Conservation (phyloP, 2,329 filamentous ascomycete genomes). For the Diaporthe sp. region DNA sequence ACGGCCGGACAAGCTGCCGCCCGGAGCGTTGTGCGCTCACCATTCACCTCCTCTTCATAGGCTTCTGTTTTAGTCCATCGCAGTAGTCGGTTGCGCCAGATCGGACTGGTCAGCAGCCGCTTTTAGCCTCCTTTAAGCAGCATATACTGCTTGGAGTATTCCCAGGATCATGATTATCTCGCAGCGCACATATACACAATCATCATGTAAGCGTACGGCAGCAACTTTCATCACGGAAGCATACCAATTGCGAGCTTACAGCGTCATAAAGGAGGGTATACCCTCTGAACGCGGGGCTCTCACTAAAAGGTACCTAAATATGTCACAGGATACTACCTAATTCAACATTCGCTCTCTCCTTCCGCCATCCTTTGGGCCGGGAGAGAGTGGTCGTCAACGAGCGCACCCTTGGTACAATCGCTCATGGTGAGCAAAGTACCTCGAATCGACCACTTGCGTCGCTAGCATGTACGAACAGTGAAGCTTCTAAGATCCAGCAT, state of each 20-base stretch:
- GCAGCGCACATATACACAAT: not conserved
- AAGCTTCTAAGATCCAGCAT: not conserved
- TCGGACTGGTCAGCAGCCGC: slow-evolving; percentile 2
- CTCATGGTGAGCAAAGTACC: not conserved
- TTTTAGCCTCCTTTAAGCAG: not conserved
- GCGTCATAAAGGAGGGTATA: not conserved
- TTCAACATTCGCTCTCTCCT: not conserved
- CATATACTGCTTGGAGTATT: not conserved
- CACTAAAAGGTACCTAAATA: not conserved
- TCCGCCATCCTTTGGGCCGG: not conserved
- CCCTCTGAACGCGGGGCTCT: not conserved
- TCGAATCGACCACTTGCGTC: not conserved
- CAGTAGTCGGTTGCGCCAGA: not conserved
- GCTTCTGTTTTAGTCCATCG: not conserved
- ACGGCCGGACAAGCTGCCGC: not conserved
- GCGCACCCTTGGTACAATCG: not conserved
- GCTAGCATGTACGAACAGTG: not conserved
- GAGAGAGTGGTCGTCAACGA: not conserved
- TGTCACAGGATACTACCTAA: not conserved
- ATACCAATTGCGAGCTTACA: not conserved
- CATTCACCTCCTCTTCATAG: not conserved
- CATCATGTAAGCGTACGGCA: not conserved
- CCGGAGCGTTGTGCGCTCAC: not conserved
- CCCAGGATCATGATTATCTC: not conserved
- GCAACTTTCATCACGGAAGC: not conserved